Evolutionary conservation across 164 flowering plant species (phyloP).

Genomic region (Nymphaea colorata): DNA sequence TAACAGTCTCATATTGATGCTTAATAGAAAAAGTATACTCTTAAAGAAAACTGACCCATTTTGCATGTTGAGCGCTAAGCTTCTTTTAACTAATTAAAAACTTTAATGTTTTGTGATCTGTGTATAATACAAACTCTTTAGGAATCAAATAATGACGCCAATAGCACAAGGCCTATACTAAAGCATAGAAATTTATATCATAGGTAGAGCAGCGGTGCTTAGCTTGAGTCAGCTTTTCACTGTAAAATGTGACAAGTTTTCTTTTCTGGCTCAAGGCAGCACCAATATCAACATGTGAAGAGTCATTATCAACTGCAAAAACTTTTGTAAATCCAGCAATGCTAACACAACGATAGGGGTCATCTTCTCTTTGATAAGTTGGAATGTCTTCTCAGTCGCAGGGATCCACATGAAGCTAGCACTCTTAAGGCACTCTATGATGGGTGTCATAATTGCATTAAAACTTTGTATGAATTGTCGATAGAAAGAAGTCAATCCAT

Average conservation of each 20-base stretch:
- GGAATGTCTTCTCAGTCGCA: not conserved
- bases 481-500: constrained; percentile 1
- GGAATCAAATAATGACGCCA: not conserved
- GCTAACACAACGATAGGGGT: not conserved
- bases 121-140: not conserved
- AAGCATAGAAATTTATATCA: not conserved
- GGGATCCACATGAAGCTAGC: not conserved
- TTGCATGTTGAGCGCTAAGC: not conserved
- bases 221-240: not conserved
- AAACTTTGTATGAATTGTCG: not conserved
- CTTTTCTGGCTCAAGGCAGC: not conserved
- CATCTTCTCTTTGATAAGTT: not conserved
- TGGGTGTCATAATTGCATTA: not conserved
- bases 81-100: not conserved
- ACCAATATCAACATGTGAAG: not conserved
- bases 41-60: not conserved
- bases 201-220: not conserved
- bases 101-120: not conserved
- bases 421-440: not conserved
- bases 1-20: not conserved
- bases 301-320: not conserved
- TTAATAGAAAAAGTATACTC: not conserved
- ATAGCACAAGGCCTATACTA: not conserved
- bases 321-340: not conserved
- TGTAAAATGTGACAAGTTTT: not conserved